Evolutionary conservation across 2,329 filamentous ascomycete species (phyloP).

Genomic region (Colletotrichum sp.): DNA sequence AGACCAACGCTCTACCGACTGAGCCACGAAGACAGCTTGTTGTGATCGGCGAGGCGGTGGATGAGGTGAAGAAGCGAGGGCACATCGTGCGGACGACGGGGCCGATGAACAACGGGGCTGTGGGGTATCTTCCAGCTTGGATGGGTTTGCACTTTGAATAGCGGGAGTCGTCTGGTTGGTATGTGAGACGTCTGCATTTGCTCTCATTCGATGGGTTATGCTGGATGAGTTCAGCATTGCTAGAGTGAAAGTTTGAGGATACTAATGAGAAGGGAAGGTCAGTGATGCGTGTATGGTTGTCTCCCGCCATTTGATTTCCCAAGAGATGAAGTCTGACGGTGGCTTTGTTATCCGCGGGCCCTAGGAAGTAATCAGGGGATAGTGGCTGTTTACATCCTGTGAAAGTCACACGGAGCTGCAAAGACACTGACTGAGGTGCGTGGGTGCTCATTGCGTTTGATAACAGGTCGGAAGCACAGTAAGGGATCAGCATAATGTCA

Average conservation of each 20-base stretch:
- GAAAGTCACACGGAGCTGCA: background rate
- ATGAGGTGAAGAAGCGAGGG: background rate
- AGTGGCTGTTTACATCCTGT: accelerated
- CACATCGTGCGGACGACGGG: background rate
- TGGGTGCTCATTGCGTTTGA: background rate
- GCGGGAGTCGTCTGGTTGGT: background rate
- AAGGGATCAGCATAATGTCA: background rate
- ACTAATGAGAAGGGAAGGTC: background rate
- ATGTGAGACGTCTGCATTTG: background rate
- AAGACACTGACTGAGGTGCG: background rate
- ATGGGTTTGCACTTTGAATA: background rate
- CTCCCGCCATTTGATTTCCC: background rate
- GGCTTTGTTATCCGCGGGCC: background rate
- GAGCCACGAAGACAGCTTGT: background rate
- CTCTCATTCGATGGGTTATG: background rate
- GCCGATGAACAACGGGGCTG: background rate
- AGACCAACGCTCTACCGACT: slow-evolving; percentile 2
- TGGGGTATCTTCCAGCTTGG: background rate
- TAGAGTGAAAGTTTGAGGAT: background rate
- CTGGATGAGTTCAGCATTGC: background rate
- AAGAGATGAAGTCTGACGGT: background rate
- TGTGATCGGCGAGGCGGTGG: background rate
- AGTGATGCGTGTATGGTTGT: background rate
- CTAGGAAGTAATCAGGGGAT: background rate
- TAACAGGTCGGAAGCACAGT: background rate